phyloP scores from a whole-genome alignment of 208 protist species.

The Giardia duodenalis region DNA sequence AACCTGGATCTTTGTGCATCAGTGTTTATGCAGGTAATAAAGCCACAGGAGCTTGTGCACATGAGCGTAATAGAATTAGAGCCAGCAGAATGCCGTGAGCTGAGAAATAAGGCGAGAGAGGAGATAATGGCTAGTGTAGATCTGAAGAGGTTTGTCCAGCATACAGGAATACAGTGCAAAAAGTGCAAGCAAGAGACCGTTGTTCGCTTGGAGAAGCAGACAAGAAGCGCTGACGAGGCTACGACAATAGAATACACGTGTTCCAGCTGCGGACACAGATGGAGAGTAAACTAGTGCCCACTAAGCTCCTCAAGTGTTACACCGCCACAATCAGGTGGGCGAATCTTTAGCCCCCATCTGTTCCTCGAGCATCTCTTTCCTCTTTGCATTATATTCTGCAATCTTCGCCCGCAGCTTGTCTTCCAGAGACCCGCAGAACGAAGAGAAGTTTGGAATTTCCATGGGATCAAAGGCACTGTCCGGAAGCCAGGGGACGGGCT shows the following conservation, averaged over 20 bases:
- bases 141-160: neutral
- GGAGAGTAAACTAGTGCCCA: slow-evolving; percentile 11
- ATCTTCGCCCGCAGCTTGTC: neutral
- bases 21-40: neutral
- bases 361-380: neutral
- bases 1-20: neutral
- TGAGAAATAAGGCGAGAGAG: neutral
- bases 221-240: neutral
- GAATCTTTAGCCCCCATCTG: too few relatives aligned
- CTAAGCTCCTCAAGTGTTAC: too few relatives aligned
- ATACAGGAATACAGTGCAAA: slow-evolving; percentile 7
- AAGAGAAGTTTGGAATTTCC: neutral
- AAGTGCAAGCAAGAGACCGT: slow-evolving; percentile 23
- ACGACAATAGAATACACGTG: slow-evolving; percentile 10
- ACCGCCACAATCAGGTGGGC: too few relatives aligned
- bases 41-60: neutral
- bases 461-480: neutral
- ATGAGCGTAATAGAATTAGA: neutral
- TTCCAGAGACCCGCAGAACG: neutral
- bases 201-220: neutral
- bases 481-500: neutral
- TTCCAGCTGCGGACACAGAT: slow-evolving; percentile 23
- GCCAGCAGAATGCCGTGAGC: neutral
- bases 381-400: neutral
- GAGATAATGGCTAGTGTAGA: neutral